Evolutionary conservation across 2,329 filamentous ascomycete species (phyloP).

Genomic region (Ophiocordyceps camponoti-saundersi): DNA sequence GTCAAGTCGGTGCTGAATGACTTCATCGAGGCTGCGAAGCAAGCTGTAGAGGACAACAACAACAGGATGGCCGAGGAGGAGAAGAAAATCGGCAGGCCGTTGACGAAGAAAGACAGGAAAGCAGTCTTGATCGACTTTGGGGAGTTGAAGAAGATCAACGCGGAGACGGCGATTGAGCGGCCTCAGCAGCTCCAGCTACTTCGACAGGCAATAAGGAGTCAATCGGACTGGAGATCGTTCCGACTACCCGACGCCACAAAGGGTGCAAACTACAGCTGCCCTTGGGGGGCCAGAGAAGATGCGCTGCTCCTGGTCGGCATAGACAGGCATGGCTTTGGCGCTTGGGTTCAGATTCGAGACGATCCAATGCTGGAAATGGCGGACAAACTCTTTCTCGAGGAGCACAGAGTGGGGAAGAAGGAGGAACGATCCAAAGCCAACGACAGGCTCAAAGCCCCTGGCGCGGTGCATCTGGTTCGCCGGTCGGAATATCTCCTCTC

Average conservation of each 20-base stretch:
- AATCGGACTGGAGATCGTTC: conserved; percentile 60
- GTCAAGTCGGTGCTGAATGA: conserved; percentile 62
- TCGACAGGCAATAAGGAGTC: conserved; percentile 50
- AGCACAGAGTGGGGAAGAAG: conserved; percentile 96
- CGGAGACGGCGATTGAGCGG: conserved; percentile 83
- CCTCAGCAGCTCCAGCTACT: conserved; percentile 78
- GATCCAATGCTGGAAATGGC: conserved; percentile 70
- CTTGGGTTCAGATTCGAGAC: conserved; percentile 88
- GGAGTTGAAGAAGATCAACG: conserved; percentile 87
- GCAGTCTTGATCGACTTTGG: conserved; percentile 90
- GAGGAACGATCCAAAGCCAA: conserved; percentile 71
- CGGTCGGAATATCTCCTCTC: conserved; percentile 89
- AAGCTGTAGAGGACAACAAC: conserved; percentile 48
- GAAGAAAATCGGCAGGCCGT: conserved; percentile 60
- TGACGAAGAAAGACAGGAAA: conserved; percentile 96
- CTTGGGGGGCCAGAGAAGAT: conserved; percentile 87
- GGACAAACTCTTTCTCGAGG: conserved; percentile 91
- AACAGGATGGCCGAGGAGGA: conserved; percentile 65
- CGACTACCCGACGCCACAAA: conserved; percentile 85
- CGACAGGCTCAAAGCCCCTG: conserved; percentile 74
- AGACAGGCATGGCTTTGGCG: conserved; percentile 82
- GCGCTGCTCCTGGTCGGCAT: conserved; percentile 95
- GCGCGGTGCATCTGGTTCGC: conserved; percentile 91
- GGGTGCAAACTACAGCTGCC: conserved; percentile 73
- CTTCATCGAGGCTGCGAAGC: conserved; percentile 41